Conservation (phyloP, 768 basidiomycete genomes). For the Suillus plorans region DNA sequence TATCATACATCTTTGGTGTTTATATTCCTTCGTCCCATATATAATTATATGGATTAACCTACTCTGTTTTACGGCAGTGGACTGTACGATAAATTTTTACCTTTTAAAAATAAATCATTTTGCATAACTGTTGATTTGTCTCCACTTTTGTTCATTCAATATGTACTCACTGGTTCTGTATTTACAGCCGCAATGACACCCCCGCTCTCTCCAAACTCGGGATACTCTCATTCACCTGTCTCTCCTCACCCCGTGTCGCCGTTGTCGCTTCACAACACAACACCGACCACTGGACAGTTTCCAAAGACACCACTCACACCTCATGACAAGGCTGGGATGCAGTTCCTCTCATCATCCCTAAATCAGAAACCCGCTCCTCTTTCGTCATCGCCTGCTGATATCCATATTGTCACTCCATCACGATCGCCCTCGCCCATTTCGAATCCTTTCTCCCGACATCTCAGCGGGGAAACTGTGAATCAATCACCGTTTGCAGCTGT, state of each 20-base stretch:
- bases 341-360: constrained; percentile 7
- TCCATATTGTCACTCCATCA: constrained; percentile 30
- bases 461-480: constrained; percentile 65
- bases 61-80: too few species aligned
- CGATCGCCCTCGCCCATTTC: constrained; percentile 56
- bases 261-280: constrained; percentile 12
- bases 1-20: background rate
- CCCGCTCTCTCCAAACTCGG: constrained; percentile 34
- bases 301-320: constrained; percentile 18
- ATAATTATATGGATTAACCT: background rate
- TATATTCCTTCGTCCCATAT: background rate
- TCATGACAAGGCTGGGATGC: constrained; percentile 13
- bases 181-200: constrained; percentile 30
- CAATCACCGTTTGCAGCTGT: constrained; percentile 21
- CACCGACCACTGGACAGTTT: constrained; percentile 17
- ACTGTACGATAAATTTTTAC: too few species aligned
- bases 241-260: constrained; percentile 31
- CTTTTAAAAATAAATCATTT: background rate
- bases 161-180: background rate
- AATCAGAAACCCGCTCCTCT: constrained; percentile 20
- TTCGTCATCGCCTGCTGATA: constrained; percentile 19
- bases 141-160: background rate
- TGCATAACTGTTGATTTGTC: background rate
- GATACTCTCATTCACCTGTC: constrained; percentile 32
- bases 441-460: constrained; percentile 87